Evolutionary conservation across 2,329 filamentous ascomycete species (phyloP), one percentile per base, ranked within the genome.

Genomic region (Ophiosphaerella korrae): DNA sequence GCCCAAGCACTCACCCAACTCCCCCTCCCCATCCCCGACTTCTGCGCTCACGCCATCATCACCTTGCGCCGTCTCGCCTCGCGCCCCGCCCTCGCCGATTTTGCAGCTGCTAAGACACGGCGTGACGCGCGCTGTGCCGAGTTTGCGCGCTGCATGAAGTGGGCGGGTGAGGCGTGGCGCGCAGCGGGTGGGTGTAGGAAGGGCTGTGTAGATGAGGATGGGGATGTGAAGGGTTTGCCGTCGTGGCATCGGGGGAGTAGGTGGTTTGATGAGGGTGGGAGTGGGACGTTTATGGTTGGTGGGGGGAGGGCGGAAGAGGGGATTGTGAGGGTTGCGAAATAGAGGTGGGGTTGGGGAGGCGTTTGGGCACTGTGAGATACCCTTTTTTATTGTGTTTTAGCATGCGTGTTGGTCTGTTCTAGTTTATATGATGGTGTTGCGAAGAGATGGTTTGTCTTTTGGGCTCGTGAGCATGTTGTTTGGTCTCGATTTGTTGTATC

Each of bases 81-180:
- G 7, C 68, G 68, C 0, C 60, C 60, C 5, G 55, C 51, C 0
- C 60, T 72, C 3, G 50, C 55, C 7, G 63, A 65, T 2, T 67
- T 66, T 26, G 50, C 57, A 2, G 31, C 57, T 1, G 39, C 43
- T 3, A 71, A 70, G 47, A 65, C 66, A 36, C 51, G 43, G 35
- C 53, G 64, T 18, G 39, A 42, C 2, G 58, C 43, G 0, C 48
- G 55, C 7, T 72, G 69, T 43, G 65, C 63, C 6, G 67, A 71
- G 36, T 70, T 69, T 45, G 67, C 68, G 14, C 58, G 67, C 9
- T 72, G 69, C 33, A 69, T 63, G 63, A 70, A 70, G 44, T 72
- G 69, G 69, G 67, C 63, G 3, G 66, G 64, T 3, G 58, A 57
- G 26, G 57, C 43, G 8, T 72, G 68, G 68, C 55, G 66, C 16